Percentiles rank a stretch among this genome's conserved stretches.
Evolutionary conservation across 2,329 filamentous ascomycete genomes (phyloP).

Genomic region (Epichloe glyceriae): DNA sequence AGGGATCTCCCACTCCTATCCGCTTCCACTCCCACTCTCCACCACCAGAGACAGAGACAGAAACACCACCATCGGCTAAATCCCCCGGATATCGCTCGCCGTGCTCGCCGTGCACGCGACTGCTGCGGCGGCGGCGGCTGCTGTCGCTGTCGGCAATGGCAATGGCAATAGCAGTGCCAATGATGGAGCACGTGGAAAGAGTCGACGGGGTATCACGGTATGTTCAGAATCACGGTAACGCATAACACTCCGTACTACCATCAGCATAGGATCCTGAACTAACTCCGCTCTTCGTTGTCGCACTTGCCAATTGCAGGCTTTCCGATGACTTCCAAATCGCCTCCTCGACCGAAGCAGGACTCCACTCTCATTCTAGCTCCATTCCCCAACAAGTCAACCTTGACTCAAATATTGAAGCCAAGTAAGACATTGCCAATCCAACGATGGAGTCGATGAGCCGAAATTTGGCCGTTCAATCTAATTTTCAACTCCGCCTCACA

Average conservation of each 20-base stretch:
- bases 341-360: conserved; percentile 24
- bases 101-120: background rate
- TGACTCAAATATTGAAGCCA: conserved; percentile 33
- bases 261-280: background rate
- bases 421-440: conserved; percentile 18
- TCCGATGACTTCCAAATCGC: conserved; percentile 16
- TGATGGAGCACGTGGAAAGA: conserved; percentile 4
- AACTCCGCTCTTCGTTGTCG: background rate
- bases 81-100: conserved; percentile 1
- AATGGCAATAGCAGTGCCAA: conserved; percentile 5
- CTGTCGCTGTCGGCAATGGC: conserved; percentile 1
- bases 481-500: conserved; percentile 11
- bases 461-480: background rate
- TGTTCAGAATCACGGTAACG: background rate
- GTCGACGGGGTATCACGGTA: conserved; percentile 5
- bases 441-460: background rate
- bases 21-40: background rate
- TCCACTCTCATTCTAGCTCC: conserved; percentile 15
- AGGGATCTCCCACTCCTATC: background rate
- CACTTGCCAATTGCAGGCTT: conserved; percentile 10
- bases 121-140: background rate
- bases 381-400: conserved; percentile 27
- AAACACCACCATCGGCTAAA: background rate
- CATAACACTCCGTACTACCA: background rate
- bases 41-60: background rate